phyloP scores from a whole-genome alignment of 179 eudicot species.

The Beta lomatogona region DNA sequence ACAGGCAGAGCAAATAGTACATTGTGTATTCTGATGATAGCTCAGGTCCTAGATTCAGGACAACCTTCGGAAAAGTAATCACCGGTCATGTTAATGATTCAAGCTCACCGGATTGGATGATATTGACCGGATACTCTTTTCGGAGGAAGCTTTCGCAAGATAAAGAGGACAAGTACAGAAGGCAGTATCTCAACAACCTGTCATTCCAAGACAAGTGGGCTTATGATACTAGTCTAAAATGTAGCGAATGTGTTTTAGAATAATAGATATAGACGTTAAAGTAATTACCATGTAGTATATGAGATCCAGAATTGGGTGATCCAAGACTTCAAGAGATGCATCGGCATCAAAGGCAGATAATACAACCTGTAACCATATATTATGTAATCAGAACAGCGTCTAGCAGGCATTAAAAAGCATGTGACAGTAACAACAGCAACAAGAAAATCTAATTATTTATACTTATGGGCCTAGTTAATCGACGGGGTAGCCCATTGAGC shows the following conservation, averaged over 20 bases:
- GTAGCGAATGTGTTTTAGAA: background rate
- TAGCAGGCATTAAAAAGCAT: background rate
- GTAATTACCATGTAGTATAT: slow-evolving; percentile 73
- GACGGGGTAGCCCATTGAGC: no score
- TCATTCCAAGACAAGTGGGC: slow-evolving; percentile 16
- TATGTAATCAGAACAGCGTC: slow-evolving; percentile 14
- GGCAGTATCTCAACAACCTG: slow-evolving; percentile 95
- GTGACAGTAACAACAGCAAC: background rate
- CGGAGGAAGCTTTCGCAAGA: slow-evolving; percentile 85
- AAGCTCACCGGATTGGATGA: slow-evolving; percentile 58
- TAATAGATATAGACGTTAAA: background rate
- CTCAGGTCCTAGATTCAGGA: background rate
- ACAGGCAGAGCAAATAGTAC: background rate
- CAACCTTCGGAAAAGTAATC: no score
- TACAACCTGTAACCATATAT: slow-evolving; percentile 51
- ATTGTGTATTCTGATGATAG: background rate
- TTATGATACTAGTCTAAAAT: background rate
- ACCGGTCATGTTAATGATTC: background rate
- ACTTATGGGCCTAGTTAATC: no score
- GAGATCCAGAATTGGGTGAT: slow-evolving; percentile 82
- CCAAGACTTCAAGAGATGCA: slow-evolving; percentile 76
- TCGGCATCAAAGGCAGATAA: slow-evolving; percentile 76
- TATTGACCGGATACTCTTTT: slow-evolving; percentile 78
- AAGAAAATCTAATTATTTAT: background rate
- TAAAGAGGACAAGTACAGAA: slow-evolving; percentile 84